Conservation (phyloP, 1,284 basidiomycete genomes). For the Volvariella volvacea region DNA sequence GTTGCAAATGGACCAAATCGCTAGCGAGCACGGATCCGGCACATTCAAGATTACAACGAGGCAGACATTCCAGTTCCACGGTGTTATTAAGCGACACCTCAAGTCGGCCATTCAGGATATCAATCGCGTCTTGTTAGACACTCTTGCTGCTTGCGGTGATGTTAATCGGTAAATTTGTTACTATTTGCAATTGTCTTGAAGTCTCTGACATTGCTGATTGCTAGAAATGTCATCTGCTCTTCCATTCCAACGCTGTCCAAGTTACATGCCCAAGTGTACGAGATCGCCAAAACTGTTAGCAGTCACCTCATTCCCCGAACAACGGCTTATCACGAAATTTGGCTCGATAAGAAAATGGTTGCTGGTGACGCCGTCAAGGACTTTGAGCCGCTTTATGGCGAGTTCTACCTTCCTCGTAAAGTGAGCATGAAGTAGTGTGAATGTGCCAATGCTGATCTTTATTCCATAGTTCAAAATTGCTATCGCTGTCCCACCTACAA, state of each 20-base stretch:
- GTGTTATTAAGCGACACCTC: slow-evolving; percentile 93
- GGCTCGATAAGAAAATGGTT: slow-evolving; percentile 66
- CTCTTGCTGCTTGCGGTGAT: slow-evolving; percentile 96
- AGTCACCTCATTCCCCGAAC: slow-evolving; percentile 87
- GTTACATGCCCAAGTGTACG: slow-evolving; percentile 80
- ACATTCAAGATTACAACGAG: slow-evolving; percentile 98
- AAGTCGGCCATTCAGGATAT: slow-evolving; percentile 97
- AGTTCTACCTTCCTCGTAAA: slow-evolving; percentile 95
- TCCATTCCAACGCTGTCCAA: slow-evolving; percentile 86
- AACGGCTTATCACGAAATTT: slow-evolving; percentile 97
- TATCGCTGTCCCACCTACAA: slow-evolving; percentile 93
- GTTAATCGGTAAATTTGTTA: slow-evolving; percentile 72
- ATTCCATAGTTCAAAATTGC: slow-evolving; percentile 90
- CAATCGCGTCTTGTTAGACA: slow-evolving; percentile 89
- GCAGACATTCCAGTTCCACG: slow-evolving; percentile 99
- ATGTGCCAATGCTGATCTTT: slow-evolving; percentile 1
- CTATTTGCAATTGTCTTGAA: slow-evolving; percentile 3
- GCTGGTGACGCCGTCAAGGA: slow-evolving; percentile 58
- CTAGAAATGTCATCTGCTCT: slow-evolving; percentile 87
- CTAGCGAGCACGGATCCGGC: slow-evolving; percentile 90
- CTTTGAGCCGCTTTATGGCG: slow-evolving; percentile 93
- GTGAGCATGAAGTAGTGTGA: slow-evolving; percentile 32
- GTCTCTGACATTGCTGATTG: slow-evolving; percentile 7
- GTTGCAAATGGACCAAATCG: slow-evolving; percentile 93
- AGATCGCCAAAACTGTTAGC: slow-evolving; percentile 84